Evolutionary conservation across 1,139 yeast species (phyloP), one percentile per base, ranked within the genome.

Genomic region (Protomyces inundatus): DNA sequence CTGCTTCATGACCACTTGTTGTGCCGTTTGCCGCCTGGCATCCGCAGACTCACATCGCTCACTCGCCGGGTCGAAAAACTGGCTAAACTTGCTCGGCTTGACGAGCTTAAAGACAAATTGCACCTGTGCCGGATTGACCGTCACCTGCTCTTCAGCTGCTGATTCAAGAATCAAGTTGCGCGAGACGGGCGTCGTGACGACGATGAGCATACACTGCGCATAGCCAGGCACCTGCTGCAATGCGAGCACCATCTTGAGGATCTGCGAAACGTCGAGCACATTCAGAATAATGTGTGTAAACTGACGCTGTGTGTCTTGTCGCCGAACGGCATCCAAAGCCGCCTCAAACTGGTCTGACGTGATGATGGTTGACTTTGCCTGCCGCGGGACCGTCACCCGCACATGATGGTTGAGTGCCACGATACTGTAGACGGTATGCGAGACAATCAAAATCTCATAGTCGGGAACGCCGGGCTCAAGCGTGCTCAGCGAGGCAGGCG

Each of bases 211-310:
- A 6, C 71, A 69, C n/a, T 65, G 55, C 53, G 56, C 48, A 61
- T 61, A 66, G 6, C 39, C 64, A 7, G 61, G 30, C 34, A 57
- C 63, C 34, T 10, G 36, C 58, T 55, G 51, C n/a, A 64, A 65
- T 23, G 58, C 46, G 7, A 61, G 65, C 33, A 69, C 59, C 42
- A 71, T 61, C 16, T 67, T 62, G 34, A 69, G 68, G 23, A 71
- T 69, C 50, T 70, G 71, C 23, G 66, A 65, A 7, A 68, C 67
- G 30, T 72, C 71, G 16, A 65, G 66, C 34, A 71, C 66, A 64
- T 74, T 74, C 39, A 74, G 64, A 30, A 74, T 71, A 16, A 74
- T 69, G 68, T 74, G 77, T 4, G 76, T 74, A 70, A 74, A 74
- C 12, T 34, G 45, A 6, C 46, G 39, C 30, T 50, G 52, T 7